Evolutionary conservation across 2,329 filamentous ascomycete species (phyloP).

Genomic region (Stemphylium beticola): DNA sequence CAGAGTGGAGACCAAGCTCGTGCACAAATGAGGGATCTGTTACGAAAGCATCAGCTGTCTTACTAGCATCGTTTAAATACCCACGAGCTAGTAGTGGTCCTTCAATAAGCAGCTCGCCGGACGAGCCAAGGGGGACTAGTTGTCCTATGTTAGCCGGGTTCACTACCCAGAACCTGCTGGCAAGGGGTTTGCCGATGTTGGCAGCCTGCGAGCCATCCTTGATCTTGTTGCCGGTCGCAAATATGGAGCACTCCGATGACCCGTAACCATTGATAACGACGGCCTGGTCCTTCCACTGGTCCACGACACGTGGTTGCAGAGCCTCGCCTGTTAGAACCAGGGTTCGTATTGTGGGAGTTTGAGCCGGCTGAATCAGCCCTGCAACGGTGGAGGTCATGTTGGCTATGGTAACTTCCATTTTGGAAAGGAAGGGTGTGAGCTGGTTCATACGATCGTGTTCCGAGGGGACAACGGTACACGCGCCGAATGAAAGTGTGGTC

Average conservation of each 20-base stretch:
- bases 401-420: too few relatives aligned
- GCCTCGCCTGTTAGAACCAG: constrained; percentile 51
- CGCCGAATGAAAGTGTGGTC: too few relatives aligned
- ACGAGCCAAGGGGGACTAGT: constrained; percentile 17
- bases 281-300: background rate
- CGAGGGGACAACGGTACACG: too few relatives aligned
- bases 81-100: constrained; percentile 53
- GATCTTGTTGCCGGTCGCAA: background rate
- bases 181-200: constrained; percentile 53
- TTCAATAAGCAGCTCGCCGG: constrained; percentile 62
- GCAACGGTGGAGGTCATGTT: constrained; percentile 66
- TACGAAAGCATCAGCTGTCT: too few relatives aligned
- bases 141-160: constrained; percentile 11
- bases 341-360: constrained; percentile 49
- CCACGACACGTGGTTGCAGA: too few relatives aligned
- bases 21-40: constrained; percentile 46
- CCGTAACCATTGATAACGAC: constrained; percentile 1
- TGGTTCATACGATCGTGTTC: too few relatives aligned
- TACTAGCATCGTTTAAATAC: constrained; percentile 23
- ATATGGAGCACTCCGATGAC: constrained; percentile 7
- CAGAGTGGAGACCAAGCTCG: background rate
- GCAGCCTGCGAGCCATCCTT: background rate
- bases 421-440: too few relatives aligned
- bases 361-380: constrained; percentile 49
- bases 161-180: constrained; percentile 55